phyloP scores from a whole-genome alignment of 495 filamentous ascomycete species.

The Clavariopsis aquatica region DNA sequence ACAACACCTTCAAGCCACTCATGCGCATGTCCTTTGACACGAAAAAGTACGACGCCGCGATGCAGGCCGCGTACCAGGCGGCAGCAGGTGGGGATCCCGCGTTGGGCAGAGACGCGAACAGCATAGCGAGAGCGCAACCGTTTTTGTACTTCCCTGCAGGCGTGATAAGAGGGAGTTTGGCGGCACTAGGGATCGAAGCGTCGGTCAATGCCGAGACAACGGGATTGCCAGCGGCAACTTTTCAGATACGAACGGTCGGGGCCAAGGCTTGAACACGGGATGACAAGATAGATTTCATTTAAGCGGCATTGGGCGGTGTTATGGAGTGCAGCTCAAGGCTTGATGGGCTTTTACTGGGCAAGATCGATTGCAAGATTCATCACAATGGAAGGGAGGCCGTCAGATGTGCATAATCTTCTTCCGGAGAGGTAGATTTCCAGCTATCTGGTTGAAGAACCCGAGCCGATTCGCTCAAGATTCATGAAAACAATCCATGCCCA shows the following conservation, averaged over 20 bases:
- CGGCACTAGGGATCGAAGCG: slow-evolving; percentile 85
- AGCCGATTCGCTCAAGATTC: neutral
- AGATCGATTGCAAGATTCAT: neutral
- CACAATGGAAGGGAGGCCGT: neutral
- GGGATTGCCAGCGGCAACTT: slow-evolving; percentile 84
- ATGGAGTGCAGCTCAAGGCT: neutral
- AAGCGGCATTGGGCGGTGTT: slow-evolving; percentile 34
- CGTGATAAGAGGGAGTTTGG: slow-evolving; percentile 82
- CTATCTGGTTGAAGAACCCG: neutral
- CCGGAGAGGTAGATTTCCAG: neutral
- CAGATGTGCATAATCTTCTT: neutral
- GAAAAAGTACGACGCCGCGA: slow-evolving; percentile 16
- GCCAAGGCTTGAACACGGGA: slow-evolving; percentile 50
- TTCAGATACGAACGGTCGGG: slow-evolving; percentile 88
- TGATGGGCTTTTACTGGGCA: neutral
- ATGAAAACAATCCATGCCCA: slow-evolving; percentile 2
- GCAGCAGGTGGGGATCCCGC: slow-evolving; percentile 1
- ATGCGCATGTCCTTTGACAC: slow-evolving; percentile 79
- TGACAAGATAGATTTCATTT: slow-evolving; percentile 2
- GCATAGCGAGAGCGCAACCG: slow-evolving; percentile 43
- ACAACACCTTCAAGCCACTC: slow-evolving; percentile 88
- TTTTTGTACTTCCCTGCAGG: slow-evolving; percentile 96
- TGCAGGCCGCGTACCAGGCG: neutral
- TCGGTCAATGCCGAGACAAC: slow-evolving; percentile 85
- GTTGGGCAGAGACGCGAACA: slow-evolving; percentile 41